Conservation (phyloP, 2,329 filamentous ascomycete species). For the Phaeoacremonium minimum region DNA sequence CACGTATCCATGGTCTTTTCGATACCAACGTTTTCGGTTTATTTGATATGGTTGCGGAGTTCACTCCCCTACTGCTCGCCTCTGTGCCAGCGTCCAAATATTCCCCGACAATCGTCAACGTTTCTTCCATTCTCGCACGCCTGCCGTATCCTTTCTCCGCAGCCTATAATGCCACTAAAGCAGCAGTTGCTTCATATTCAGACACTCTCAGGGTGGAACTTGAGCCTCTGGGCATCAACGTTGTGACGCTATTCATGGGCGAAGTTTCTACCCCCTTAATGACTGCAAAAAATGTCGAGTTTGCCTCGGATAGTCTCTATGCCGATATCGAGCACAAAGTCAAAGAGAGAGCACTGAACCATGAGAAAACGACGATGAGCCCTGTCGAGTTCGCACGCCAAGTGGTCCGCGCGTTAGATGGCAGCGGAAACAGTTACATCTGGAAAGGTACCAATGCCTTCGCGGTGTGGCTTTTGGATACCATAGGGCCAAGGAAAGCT, state of each 20-base stretch:
- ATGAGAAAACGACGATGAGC: background rate
- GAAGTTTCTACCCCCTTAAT: background rate
- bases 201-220: conserved; percentile 1
- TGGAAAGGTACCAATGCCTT: background rate
- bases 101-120: background rate
- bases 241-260: background rate
- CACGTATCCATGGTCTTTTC: conserved; percentile 1
- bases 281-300: background rate
- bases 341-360: background rate
- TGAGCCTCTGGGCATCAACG: background rate
- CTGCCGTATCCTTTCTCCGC: conserved; percentile 1
- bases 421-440: background rate
- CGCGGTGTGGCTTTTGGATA: background rate
- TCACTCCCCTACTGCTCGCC: conserved; percentile 4
- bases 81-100: background rate
- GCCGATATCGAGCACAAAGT: background rate
- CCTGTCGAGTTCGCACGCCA: background rate
- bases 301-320: background rate
- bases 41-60: conserved; percentile 3
- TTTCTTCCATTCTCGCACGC: background rate
- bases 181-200: conserved; percentile 4
- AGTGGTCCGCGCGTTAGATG: background rate
- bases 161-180: conserved; percentile 4
- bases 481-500: background rate
- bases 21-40: conserved; percentile 5